Evolutionary conservation across 1,139 yeast species (phyloP).

Genomic region (Pichia sp.): DNA sequence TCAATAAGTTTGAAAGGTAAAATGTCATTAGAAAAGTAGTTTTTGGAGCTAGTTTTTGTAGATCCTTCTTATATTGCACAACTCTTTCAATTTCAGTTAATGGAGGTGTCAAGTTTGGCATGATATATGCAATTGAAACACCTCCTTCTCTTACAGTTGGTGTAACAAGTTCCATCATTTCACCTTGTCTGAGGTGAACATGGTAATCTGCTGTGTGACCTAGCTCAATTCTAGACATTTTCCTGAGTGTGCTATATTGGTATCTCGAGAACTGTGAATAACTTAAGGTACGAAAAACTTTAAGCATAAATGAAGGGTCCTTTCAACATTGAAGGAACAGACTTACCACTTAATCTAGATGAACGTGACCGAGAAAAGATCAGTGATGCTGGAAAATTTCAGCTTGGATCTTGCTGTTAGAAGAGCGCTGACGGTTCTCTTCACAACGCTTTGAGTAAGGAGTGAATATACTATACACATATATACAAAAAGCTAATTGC

Average conservation of each 20-base stretch:
- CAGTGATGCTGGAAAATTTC: too few relatives aligned
- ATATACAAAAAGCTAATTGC: too few relatives aligned
- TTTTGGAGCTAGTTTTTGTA: slow-evolving; percentile 65
- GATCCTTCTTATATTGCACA: slow-evolving; percentile 54
- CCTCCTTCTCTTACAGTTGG: slow-evolving; percentile 93
- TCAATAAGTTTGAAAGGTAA: slow-evolving; percentile 67
- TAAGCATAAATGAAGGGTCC: neutral
- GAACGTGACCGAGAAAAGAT: too few relatives aligned
- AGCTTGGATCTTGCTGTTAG: too few relatives aligned
- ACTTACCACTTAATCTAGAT: too few relatives aligned
- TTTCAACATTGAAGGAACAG: neutral
- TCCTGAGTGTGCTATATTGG: slow-evolving; percentile 1
- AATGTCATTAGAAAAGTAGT: slow-evolving; percentile 90
- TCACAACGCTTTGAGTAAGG: too few relatives aligned
- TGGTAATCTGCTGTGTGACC: slow-evolving; percentile 94
- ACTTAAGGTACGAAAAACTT: too few relatives aligned
- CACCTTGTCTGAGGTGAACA: slow-evolving; percentile 90
- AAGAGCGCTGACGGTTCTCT: too few relatives aligned
- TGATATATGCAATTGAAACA: slow-evolving; percentile 78
- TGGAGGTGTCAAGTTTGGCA: slow-evolving; percentile 97
- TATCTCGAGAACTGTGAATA: too few relatives aligned
- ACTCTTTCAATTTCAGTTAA: slow-evolving; percentile 74
- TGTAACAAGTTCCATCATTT: slow-evolving; percentile 83
- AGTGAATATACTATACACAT: too few relatives aligned
- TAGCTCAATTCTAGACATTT: slow-evolving; percentile 29